Evolutionary conservation across 179 eudicot genomes (phyloP).

Genomic region (Amaranthus tricolor): DNA sequence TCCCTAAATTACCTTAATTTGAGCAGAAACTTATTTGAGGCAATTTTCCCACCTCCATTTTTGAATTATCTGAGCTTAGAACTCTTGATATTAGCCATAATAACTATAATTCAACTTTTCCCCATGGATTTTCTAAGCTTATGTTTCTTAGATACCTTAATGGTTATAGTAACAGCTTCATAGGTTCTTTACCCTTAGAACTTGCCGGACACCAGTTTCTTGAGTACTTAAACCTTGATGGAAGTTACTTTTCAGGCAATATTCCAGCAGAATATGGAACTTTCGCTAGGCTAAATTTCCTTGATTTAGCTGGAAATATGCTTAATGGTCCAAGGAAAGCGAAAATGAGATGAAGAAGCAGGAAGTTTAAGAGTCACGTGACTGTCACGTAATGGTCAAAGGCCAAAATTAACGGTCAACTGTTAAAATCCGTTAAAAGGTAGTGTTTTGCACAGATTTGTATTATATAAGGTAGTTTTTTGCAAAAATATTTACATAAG

Average conservation of each 20-base stretch:
- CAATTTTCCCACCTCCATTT: constrained; percentile 42
- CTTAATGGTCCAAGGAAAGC: constrained; percentile 54
- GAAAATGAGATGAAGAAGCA: no score
- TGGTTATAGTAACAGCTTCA: constrained; percentile 80
- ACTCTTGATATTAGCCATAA: constrained; percentile 74
- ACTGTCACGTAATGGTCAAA: no score
- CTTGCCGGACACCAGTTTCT: constrained; percentile 37
- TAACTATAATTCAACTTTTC: constrained; percentile 58
- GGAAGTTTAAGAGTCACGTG: no score
- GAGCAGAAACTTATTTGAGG: constrained; percentile 57
- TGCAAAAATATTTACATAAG: no score
- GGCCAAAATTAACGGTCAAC: no score
- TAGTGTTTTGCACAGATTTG: no score
- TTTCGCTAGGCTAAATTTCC: constrained; percentile 42
- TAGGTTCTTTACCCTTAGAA: constrained; percentile 61
- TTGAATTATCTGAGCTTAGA: constrained; percentile 48
- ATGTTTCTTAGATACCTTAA: constrained; percentile 41
- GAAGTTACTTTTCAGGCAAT: constrained; percentile 77
- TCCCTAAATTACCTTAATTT: constrained; percentile 56
- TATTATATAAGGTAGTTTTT: no score
- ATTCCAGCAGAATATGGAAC: constrained; percentile 60
- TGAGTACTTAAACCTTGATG: constrained; percentile 74
- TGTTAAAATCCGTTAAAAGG: no score
- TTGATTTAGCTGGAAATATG: constrained; percentile 63
- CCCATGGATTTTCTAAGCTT: constrained; percentile 63